These are phyloP conservation scores for Tricholoma terreum DNA, from an alignment of 768 basidiomycete species.

Conservation along the genomic window DNA sequence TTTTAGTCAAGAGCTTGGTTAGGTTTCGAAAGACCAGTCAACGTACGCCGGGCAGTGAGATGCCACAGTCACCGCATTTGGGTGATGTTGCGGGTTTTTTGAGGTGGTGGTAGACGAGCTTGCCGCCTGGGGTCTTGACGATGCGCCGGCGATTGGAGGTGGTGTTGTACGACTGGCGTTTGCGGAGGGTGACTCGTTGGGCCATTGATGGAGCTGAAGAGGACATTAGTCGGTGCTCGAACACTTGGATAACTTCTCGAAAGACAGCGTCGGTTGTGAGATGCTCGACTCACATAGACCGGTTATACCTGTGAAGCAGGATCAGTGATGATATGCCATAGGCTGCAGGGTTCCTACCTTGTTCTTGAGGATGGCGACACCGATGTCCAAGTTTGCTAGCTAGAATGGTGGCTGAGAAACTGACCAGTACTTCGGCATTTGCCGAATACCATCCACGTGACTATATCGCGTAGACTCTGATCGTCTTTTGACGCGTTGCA, in stretches of 20 bases:
- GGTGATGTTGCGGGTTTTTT: constrained; percentile 90
- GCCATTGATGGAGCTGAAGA: constrained; percentile 61
- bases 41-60: constrained; percentile 85
- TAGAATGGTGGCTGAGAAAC: constrained; percentile 38
- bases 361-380: constrained; percentile 59
- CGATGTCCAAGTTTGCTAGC: constrained; percentile 37
- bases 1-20: too few relatives aligned
- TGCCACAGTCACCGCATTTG: constrained; percentile 98
- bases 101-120: constrained; percentile 96
- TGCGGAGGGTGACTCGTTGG: constrained; percentile 99
- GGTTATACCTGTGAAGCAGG: constrained; percentile 10
- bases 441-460: constrained; percentile 22
- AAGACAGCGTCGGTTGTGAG: neutral
- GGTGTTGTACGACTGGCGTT: constrained; percentile 98
- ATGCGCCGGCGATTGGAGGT: constrained; percentile 92
- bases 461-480: neutral
- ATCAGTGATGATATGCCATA: constrained; percentile 4
- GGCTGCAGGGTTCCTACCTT: constrained; percentile 15
- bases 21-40: constrained; percentile 25
- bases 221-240: constrained; percentile 5
- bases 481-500: neutral
- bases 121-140: constrained; percentile 98
- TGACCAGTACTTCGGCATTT: constrained; percentile 34
- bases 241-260: neutral
- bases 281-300: constrained; percentile 35